These are phyloP conservation scores for Acacia crassicarpa DNA, from an alignment of 306 rosid genomes.

Conservation along the genomic window DNA sequence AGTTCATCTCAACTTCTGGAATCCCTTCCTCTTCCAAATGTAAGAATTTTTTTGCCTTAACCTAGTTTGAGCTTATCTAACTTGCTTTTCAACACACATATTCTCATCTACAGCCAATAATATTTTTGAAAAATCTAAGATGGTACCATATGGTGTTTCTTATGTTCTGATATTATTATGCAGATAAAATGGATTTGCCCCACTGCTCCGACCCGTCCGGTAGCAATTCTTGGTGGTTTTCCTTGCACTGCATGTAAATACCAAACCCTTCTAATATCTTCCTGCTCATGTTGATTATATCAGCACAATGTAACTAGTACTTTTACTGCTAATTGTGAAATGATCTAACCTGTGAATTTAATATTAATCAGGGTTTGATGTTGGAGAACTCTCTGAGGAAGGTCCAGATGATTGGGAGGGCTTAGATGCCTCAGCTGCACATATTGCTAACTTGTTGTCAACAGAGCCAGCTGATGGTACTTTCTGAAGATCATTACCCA, in stretches of 20 bases:
- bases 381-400: conserved; percentile 91
- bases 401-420: conserved; percentile 98
- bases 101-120: conserved; percentile 13
- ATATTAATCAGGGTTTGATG: conserved; percentile 80
- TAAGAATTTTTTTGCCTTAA: conserved; percentile 39
- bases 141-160: conserved; percentile 22
- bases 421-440: conserved; percentile 93
- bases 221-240: conserved; percentile 90
- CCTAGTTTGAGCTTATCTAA: conserved; percentile 25
- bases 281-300: background rate
- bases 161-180: conserved; percentile 27
- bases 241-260: conserved; percentile 91
- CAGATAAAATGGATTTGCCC: conserved; percentile 99
- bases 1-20: conserved; percentile 95
- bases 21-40: conserved; percentile 87
- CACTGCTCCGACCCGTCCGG: conserved; percentile 98
- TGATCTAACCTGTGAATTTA: conserved; percentile 26
- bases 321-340: background rate
- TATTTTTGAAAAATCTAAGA: background rate
- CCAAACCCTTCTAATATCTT: conserved; percentile 18
- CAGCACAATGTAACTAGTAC: background rate
- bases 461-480: conserved; percentile 97
- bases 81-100: conserved; percentile 8
- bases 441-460: conserved; percentile 88
- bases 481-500: conserved; percentile 9